phyloP scores from a whole-genome alignment of 2,329 filamentous ascomycete species.

The Cytospora chrysosperma region DNA sequence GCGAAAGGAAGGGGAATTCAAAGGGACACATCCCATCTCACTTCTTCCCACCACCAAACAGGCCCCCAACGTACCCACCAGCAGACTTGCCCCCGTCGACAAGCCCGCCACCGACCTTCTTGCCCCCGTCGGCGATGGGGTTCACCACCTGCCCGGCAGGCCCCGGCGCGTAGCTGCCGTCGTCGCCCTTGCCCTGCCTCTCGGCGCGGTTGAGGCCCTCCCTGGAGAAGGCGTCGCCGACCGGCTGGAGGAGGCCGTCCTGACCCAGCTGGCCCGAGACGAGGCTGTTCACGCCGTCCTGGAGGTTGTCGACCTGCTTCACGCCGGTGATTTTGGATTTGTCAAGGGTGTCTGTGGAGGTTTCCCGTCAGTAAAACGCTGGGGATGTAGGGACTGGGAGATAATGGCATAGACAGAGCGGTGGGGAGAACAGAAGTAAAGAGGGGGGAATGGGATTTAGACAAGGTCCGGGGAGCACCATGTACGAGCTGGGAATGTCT shows the following conservation, averaged over 20 bases:
- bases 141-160: conserved; percentile 29
- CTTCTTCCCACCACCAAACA: conserved; percentile 35
- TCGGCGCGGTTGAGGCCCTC: conserved; percentile 67
- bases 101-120: conserved; percentile 30
- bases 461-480: background rate
- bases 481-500: conserved; percentile 24
- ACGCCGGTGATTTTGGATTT: conserved; percentile 41
- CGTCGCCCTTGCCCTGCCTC: conserved; percentile 61
- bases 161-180: conserved; percentile 46
- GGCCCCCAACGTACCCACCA: conserved; percentile 34
- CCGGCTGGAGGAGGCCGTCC: conserved; percentile 63
- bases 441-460: background rate
- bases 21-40: background rate
- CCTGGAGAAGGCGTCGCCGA: conserved; percentile 61
- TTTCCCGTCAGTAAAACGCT: conserved; percentile 47
- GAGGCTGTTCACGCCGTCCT: conserved; percentile 65
- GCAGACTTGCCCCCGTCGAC: conserved; percentile 36
- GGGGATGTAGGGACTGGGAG: background rate
- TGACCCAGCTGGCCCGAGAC: conserved; percentile 65
- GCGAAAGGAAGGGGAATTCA: background rate
- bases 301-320: conserved; percentile 24
- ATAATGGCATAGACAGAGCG: background rate
- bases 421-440: too few species aligned
- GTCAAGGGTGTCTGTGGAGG: conserved; percentile 43
- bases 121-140: conserved; percentile 32